phyloP scores from a whole-genome alignment of 129 eudicot genomes.

The Helianthus annuus region HanXRQr2.0-SUNRISE NC_035438.2:3501133-3501632 shows the following conservation, averaged over 20 bases:
- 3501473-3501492: conserved; percentile 1
- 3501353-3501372: conserved; percentile 72
- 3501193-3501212: too few relatives aligned
- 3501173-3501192: too few relatives aligned
- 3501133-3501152: conserved; percentile 21
- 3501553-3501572: conserved; percentile 47
- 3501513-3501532: conserved; percentile 72
- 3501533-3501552: conserved; percentile 72
- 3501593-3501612: conserved; percentile 46
- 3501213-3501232: too few relatives aligned
- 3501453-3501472: conserved; percentile 18
- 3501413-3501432: conserved; percentile 34
- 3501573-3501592: conserved; percentile 45
- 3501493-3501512: conserved; percentile 37
- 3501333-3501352: conserved; percentile 63
- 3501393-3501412: conserved; percentile 68
- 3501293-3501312: conserved; percentile 48
- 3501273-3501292: conserved; percentile 38
- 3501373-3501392: conserved; percentile 55
- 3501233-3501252: too few relatives aligned
- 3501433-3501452: conserved; percentile 21
- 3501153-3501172: conserved; percentile 12
- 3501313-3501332: conserved; percentile 62
- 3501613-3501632: conserved; percentile 66
- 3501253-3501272: neutral